These are phyloP conservation scores for Colletotrichum truncatum DNA, from an alignment of 2,329 filamentous ascomycete genomes.

Conservation along the genomic window DNA sequence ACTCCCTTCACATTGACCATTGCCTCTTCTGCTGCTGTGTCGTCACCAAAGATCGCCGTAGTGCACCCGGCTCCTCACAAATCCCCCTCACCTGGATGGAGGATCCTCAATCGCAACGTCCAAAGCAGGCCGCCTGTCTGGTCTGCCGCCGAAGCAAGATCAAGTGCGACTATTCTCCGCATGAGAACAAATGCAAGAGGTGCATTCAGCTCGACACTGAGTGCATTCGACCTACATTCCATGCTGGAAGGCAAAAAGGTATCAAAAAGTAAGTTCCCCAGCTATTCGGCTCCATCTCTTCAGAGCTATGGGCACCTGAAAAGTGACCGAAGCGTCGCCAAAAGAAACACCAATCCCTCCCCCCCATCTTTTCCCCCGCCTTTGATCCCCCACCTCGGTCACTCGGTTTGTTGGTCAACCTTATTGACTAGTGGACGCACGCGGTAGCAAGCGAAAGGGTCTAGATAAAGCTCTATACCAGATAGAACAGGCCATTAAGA, in stretches of 20 bases:
- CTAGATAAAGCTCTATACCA: slow-evolving; percentile 79
- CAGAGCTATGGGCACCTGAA: background rate
- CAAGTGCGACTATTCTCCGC: slow-evolving; percentile 67
- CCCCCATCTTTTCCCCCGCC: background rate
- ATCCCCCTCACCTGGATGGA: slow-evolving; percentile 31
- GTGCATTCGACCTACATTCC: slow-evolving; percentile 77
- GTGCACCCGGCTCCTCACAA: slow-evolving; percentile 27
- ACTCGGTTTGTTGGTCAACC: slow-evolving; percentile 24
- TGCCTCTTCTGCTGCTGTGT: slow-evolving; percentile 5
- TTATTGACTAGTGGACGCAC: slow-evolving; percentile 16
- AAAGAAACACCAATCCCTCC: background rate
- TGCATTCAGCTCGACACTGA: slow-evolving; percentile 67
- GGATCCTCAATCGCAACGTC: slow-evolving; percentile 30
- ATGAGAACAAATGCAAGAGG: slow-evolving; percentile 65
- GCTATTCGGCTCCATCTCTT: background rate
- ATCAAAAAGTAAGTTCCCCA: slow-evolving; percentile 73
- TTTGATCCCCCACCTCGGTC: background rate
- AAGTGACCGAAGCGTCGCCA: background rate
- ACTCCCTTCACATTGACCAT: background rate
- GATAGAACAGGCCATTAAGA: slow-evolving; percentile 74
- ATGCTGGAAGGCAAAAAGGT: slow-evolving; percentile 77
- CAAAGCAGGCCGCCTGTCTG: slow-evolving; percentile 64
- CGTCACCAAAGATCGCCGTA: slow-evolving; percentile 24
- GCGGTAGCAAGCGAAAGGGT: slow-evolving; percentile 73
- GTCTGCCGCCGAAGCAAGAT: slow-evolving; percentile 75